phyloP scores from a whole-genome alignment of 2,329 filamentous ascomycete genomes.

The Lomentospora prolificans region DNA sequence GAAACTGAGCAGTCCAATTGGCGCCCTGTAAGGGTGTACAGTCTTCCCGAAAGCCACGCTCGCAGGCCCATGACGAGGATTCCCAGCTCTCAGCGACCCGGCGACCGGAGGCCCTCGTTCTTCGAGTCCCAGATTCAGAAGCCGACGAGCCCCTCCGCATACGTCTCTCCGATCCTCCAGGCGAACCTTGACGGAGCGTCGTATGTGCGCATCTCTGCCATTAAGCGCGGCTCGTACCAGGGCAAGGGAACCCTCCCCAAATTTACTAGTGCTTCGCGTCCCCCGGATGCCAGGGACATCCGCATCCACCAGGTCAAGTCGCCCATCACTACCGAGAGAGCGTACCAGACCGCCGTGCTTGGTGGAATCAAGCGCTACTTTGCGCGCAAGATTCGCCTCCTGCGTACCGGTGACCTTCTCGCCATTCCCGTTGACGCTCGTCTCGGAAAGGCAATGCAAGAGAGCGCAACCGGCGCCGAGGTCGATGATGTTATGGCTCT shows the following conservation, averaged over 20 bases:
- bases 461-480: conserved; percentile 52
- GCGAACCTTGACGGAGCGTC: conserved; percentile 73
- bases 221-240: conserved; percentile 43
- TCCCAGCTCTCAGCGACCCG: conserved; percentile 40
- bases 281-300: conserved; percentile 61
- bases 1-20: conserved; percentile 56
- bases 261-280: conserved; percentile 44
- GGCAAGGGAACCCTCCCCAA: conserved; percentile 45
- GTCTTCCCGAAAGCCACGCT: conserved; percentile 67
- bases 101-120: conserved; percentile 46
- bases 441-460: conserved; percentile 72
- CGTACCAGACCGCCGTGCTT: conserved; percentile 77
- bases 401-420: conserved; percentile 80
- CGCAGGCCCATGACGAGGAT: conserved; percentile 52
- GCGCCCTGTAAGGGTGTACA: conserved; percentile 82
- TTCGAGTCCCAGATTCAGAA: conserved; percentile 60
- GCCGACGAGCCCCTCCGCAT: conserved; percentile 50
- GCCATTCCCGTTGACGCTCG: conserved; percentile 82
- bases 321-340: conserved; percentile 75
- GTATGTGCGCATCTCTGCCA: conserved; percentile 68
- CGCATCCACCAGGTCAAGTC: conserved; percentile 83
- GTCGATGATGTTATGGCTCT: conserved; percentile 62
- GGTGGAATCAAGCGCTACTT: conserved; percentile 84
- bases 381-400: conserved; percentile 67
- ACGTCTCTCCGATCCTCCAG: conserved; percentile 77